phyloP scores from a whole-genome alignment of 176 grass and related monocot species.

The Oryza meyeriana region DNA sequence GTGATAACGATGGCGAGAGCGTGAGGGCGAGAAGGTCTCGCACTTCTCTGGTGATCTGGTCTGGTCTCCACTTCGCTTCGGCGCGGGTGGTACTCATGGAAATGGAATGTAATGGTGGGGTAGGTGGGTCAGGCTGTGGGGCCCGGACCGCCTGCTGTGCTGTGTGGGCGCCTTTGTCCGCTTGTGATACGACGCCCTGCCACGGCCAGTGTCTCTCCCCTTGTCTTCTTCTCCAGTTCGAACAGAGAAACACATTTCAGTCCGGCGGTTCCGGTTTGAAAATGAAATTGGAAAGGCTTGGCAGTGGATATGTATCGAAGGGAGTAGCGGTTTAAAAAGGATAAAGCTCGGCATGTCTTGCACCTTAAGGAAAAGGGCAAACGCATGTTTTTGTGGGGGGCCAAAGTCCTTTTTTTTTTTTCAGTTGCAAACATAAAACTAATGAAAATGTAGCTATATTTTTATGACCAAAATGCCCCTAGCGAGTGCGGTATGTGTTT shows the following conservation, averaged over 20 bases:
- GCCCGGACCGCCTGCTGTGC: neutral
- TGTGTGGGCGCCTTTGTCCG: conserved; percentile 24
- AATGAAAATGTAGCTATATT: neutral
- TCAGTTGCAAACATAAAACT: neutral
- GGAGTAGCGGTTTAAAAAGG: neutral
- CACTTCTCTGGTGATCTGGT: neutral
- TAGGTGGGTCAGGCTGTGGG: conserved; percentile 27
- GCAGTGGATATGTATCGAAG: neutral
- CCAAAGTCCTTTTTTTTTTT: neutral
- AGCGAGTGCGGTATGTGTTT: neutral
- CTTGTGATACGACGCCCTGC: neutral
- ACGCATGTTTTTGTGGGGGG: neutral
- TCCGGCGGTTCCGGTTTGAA: neutral
- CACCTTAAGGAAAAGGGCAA: neutral
- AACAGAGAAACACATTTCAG: neutral
- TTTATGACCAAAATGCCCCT: neutral
- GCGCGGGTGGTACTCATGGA: neutral
- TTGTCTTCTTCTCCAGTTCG: neutral
- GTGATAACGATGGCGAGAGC: conserved; percentile 32
- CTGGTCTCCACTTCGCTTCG: neutral
- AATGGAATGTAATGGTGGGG: conserved; percentile 13
- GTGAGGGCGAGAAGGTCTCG: neutral
- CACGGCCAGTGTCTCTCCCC: neutral
- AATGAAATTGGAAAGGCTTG: neutral
- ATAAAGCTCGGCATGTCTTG: neutral